phyloP scores from a whole-genome alignment of 306 rosid species.

The Senna tora region DNA sequence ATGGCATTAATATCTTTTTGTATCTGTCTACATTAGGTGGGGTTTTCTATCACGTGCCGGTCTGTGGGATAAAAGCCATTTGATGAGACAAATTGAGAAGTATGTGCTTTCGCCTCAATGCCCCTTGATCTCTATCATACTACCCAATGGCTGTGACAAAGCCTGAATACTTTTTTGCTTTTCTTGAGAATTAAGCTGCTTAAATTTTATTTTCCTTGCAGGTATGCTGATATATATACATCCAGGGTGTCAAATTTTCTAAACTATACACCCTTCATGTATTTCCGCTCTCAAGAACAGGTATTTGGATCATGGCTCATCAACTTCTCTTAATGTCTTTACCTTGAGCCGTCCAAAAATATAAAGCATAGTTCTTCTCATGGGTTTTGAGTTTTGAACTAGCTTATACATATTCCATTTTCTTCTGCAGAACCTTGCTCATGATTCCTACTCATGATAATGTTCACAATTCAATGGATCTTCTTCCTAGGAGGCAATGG shows the following conservation, averaged over 20 bases:
- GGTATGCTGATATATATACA: slow-evolving; percentile 98
- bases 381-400: slow-evolving; percentile 5
- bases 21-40: slow-evolving; percentile 69
- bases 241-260: slow-evolving; percentile 95
- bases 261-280: slow-evolving; percentile 91
- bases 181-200: slow-evolving; percentile 19
- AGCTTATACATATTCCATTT: slow-evolving; percentile 30
- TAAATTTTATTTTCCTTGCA: slow-evolving; percentile 40
- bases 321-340: slow-evolving; percentile 15
- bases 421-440: slow-evolving; percentile 88
- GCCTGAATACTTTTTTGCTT: not conserved
- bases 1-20: slow-evolving; percentile 40
- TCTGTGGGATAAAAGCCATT: slow-evolving; percentile 96
- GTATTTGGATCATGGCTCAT: slow-evolving; percentile 43
- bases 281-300: slow-evolving; percentile 98
- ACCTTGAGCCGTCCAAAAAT: not conserved
- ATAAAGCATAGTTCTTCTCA: not conserved
- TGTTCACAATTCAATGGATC: slow-evolving; percentile 39
- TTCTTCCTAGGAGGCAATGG: slow-evolving; percentile 29
- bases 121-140: slow-evolving; percentile 13
- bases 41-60: slow-evolving; percentile 97
- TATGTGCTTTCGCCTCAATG: slow-evolving; percentile 47
- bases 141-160: slow-evolving; percentile 1
- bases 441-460: slow-evolving; percentile 65
- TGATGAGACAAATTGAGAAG: slow-evolving; percentile 99